Evolutionary conservation across 805 yeast genomes (phyloP), one percentile per base, ranked within the genome.

Genomic region (Brettanomyces custersianus): DNA sequence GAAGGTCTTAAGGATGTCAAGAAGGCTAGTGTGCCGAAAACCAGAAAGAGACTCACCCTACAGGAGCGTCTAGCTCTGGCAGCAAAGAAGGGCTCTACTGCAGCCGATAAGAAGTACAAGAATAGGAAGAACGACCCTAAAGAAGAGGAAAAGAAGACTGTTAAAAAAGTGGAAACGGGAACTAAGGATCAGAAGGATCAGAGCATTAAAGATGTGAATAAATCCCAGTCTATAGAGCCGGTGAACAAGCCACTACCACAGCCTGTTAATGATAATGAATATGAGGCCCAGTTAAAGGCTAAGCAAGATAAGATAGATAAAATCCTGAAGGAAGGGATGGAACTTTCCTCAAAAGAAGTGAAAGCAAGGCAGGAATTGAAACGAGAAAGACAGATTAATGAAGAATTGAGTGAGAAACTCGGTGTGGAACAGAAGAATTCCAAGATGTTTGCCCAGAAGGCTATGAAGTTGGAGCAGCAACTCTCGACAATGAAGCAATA

Each of bases 31-130:
- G n/a, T n/a, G 2, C 3, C 28, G 7, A 25, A 25, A 17, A 13
- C 28, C 6, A 7, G 2, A 12, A 80, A 80, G 53, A 66, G 88
- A 42, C 60, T 84, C 15, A 77, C 95, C 0, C 64, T 90, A 45
- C 94, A 85, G 49, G 95, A 88, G 49, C 66, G 96, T 41, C 65
- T 88, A 35, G 94, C 92, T 2, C 57, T 77, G 42, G 96, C 96
- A 1, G 86, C 95, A 5, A 63, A 64, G 22, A 56, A 54, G 35
- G 62, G 57, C 31, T 41, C 45, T 13, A n/a, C 37, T 2, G 30
- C 41, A 7, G 39, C 41, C 12, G 24, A 20, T 6, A 30, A 20
- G 5, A 19, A 30, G 23, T 19, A 20, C 15, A 30, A 20, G 24
- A 30, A 29, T 25, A 29, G 35, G 13, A 35, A 18, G 10, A 25